These are phyloP conservation scores for Astragalus glycyphyllos DNA, from an alignment of 306 rosid genomes.

Conservation along the genomic window DNA sequence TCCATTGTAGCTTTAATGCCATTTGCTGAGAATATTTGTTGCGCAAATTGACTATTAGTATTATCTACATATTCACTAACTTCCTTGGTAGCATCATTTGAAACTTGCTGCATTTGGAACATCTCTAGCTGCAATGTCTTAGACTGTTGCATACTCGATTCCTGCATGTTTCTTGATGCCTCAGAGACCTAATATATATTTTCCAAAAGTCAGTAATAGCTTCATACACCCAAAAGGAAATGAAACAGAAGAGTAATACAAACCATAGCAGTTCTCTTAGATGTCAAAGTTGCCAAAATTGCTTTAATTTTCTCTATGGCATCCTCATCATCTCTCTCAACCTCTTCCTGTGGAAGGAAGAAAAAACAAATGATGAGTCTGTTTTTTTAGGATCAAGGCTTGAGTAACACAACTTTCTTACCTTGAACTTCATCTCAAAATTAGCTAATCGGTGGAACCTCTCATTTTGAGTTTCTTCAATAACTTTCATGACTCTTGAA, in stretches of 20 bases:
- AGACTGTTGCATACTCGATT: constrained; percentile 54
- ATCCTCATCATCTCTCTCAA: constrained; percentile 67
- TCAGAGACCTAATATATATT: constrained; percentile 65
- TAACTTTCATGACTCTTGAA: constrained; percentile 57
- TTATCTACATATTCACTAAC: constrained; percentile 54
- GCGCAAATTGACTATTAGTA: constrained; percentile 55
- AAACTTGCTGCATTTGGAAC: constrained; percentile 64
- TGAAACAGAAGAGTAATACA: constrained; percentile 32
- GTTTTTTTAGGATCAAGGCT: not conserved
- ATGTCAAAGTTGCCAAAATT: constrained; percentile 64
- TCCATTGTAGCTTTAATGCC: constrained; percentile 58
- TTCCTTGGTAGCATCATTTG: constrained; percentile 61
- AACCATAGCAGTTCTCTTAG: constrained; percentile 72
- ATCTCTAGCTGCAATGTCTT: constrained; percentile 61
- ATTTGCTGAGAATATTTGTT: constrained; percentile 55
- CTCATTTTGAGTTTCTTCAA: constrained; percentile 69
- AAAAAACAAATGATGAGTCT: constrained; percentile 17
- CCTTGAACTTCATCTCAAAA: constrained; percentile 87
- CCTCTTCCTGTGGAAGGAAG: constrained; percentile 69
- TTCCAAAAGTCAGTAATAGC: constrained; percentile 37
- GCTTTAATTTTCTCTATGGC: constrained; percentile 70
- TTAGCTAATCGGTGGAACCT: constrained; percentile 58
- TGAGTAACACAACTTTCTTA: constrained; percentile 24
- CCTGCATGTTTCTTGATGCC: constrained; percentile 68
- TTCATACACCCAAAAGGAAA: constrained; percentile 13